Evolutionary conservation across 1,284 basidiomycete species (phyloP).

Genomic region (Puccinia polysora): DNA sequence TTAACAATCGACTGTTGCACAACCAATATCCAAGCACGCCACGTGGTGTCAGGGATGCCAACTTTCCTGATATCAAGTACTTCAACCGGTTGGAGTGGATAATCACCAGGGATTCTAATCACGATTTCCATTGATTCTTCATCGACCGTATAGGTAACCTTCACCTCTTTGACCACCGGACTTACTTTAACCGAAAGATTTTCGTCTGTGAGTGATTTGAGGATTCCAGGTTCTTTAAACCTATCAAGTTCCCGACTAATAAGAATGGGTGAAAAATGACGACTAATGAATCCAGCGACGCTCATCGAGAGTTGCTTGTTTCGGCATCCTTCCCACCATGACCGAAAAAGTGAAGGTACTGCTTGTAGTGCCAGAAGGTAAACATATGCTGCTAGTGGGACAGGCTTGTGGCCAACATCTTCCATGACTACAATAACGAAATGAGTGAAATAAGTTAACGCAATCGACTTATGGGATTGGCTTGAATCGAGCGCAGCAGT

Average conservation of each 20-base stretch:
- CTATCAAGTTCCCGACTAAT: conserved; percentile 75
- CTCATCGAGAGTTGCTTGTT: conserved; percentile 77
- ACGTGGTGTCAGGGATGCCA: conserved; percentile 81
- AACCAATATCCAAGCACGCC: conserved; percentile 89
- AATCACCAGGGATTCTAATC: conserved; percentile 79
- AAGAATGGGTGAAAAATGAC: conserved; percentile 85
- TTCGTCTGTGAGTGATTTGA: conserved; percentile 70
- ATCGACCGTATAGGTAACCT: conserved; percentile 76
- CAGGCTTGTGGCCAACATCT: conserved; percentile 51
- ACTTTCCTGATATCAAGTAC: conserved; percentile 78
- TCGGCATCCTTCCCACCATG: conserved; percentile 80
- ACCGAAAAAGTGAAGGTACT: conserved; percentile 74
- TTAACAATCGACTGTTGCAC: conserved; percentile 86
- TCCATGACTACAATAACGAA: conserved; percentile 47
- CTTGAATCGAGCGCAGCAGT: no score
- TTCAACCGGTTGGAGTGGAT: conserved; percentile 83
- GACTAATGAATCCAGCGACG: conserved; percentile 72
- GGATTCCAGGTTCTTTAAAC: conserved; percentile 64
- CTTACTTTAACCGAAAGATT: conserved; percentile 74
- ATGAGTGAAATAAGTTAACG: conserved; percentile 58
- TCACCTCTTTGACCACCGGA: conserved; percentile 66
- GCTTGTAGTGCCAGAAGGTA: conserved; percentile 78
- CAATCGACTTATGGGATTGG: neutral
- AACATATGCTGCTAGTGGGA: conserved; percentile 74
- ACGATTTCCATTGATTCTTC: conserved; percentile 90